These are phyloP conservation scores for Tuctoria greenei DNA, from an alignment of 176 grass and related monocot species.

Conservation along the genomic window DNA sequence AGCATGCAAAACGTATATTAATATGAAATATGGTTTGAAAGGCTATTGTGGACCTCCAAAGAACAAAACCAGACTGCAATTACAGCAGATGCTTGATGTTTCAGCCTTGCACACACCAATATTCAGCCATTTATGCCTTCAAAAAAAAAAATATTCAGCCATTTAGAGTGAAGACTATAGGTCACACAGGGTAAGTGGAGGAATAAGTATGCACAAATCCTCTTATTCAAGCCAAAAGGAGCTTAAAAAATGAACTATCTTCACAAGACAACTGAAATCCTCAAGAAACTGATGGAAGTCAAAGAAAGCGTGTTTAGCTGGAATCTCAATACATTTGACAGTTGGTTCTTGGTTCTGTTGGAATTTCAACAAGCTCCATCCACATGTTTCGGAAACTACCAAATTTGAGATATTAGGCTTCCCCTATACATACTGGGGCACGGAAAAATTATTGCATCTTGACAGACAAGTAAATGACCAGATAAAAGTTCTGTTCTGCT, in stretches of 20 bases:
- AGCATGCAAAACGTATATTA: not conserved
- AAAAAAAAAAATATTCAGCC: not conserved
- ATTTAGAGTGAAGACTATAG: not conserved
- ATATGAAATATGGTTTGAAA: not conserved
- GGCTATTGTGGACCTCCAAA: not conserved
- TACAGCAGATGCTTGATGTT: too few relatives aligned
- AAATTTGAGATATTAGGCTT: not conserved
- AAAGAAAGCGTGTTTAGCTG: constrained; percentile 20
- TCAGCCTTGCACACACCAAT: not conserved
- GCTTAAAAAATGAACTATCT: constrained; percentile 5
- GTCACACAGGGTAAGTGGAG: not conserved
- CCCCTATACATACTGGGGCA: constrained; percentile 32
- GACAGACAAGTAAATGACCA: constrained; percentile 14
- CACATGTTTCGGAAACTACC: constrained; percentile 33
- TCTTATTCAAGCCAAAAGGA: constrained; percentile 36
- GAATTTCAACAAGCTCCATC: constrained; percentile 32
- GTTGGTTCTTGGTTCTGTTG: not conserved
- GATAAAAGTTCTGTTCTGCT: constrained; percentile 8
- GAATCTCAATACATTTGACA: constrained; percentile 19
- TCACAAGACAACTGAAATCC: not conserved
- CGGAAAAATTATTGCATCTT: constrained; percentile 41
- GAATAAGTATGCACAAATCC: not conserved
- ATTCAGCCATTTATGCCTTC: not conserved
- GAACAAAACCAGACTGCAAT: not conserved
- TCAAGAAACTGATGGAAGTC: constrained; percentile 7